A percentile compares a stretch with the other conserved stretches of the same genome.
These are phyloP conservation scores for Podospora fimiseda DNA, from an alignment of 495 filamentous ascomycete genomes.

Conservation along the genomic window DNA sequence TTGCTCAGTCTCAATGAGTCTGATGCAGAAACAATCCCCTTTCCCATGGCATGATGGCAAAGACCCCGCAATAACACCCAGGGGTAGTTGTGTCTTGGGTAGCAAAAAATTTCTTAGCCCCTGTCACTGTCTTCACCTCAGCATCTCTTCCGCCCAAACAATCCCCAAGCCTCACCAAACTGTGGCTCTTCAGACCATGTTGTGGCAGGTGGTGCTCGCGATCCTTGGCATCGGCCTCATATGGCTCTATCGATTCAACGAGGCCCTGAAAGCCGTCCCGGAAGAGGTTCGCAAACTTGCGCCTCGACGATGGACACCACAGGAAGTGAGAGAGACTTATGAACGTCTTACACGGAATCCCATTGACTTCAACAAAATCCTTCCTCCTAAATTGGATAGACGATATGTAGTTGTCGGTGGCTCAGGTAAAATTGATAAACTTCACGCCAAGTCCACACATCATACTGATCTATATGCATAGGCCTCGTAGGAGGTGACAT, in stretches of 20 bases:
- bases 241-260: conserved; percentile 49
- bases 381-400: conserved; percentile 48
- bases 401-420: conserved; percentile 56
- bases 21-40: too few relatives aligned
- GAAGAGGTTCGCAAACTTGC: conserved; percentile 36
- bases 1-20: too few relatives aligned
- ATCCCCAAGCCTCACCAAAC: too few relatives aligned
- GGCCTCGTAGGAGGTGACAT: conserved; percentile 54
- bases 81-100: too few relatives aligned
- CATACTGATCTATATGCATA: conserved; percentile 12
- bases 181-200: too few relatives aligned
- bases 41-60: too few relatives aligned
- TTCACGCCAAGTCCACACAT: background rate
- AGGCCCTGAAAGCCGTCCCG: conserved; percentile 42
- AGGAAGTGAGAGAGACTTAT: conserved; percentile 45
- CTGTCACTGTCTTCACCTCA: too few relatives aligned
- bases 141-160: too few relatives aligned
- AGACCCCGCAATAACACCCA: too few relatives aligned
- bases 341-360: conserved; percentile 39
- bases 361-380: conserved; percentile 39
- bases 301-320: conserved; percentile 47
- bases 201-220: background rate
- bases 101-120: too few relatives aligned
- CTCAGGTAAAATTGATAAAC: conserved; percentile 29
- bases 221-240: conserved; percentile 26